Conservation (phyloP, 1,139 yeast species). For the Debaryomyces coudertii region DNA sequence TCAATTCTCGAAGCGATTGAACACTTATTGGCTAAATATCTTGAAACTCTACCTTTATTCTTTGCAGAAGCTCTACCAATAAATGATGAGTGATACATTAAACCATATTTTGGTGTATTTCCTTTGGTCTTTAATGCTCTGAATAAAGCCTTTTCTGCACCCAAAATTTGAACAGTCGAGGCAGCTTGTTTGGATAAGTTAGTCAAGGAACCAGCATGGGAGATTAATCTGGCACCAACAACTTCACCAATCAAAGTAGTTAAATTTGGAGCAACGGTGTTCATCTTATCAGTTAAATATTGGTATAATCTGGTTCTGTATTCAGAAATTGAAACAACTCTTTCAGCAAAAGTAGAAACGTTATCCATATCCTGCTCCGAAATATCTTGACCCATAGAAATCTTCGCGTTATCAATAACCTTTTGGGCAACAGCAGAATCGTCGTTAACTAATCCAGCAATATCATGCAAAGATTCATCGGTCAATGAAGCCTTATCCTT, state of each 20-base stretch:
- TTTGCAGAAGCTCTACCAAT: slow-evolving; percentile 97
- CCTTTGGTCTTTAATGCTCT: slow-evolving; percentile 98
- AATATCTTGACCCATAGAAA: slow-evolving; percentile 98
- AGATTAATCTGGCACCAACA: slow-evolving; percentile 96
- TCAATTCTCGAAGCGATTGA: slow-evolving; percentile 98
- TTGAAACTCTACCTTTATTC: slow-evolving; percentile 98
- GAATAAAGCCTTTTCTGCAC: slow-evolving; percentile 99
- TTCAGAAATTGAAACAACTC: slow-evolving; percentile 91
- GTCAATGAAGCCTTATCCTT: slow-evolving; percentile 83
- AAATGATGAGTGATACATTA: slow-evolving; percentile 93
- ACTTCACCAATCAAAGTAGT: slow-evolving; percentile 96
- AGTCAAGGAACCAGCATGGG: slow-evolving; percentile 95
- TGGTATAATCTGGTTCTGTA: slow-evolving; percentile 92
- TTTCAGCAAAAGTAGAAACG: slow-evolving; percentile 87
- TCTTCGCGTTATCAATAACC: slow-evolving; percentile 85
- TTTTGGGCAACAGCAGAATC: slow-evolving; percentile 94
- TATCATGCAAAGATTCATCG: slow-evolving; percentile 84
- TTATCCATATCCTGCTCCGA: slow-evolving; percentile 85
- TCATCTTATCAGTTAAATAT: slow-evolving; percentile 92
- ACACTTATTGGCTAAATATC: slow-evolving; percentile 98
- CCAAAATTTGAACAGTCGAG: slow-evolving; percentile 96
- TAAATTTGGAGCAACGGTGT: slow-evolving; percentile 97
- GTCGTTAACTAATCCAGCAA: slow-evolving; percentile 86
- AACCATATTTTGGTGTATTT: slow-evolving; percentile 98
- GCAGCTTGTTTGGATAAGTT: slow-evolving; percentile 98